phyloP scores from a whole-genome alignment of 2,329 filamentous ascomycete species.

The Bipolaris gigantea region DNA sequence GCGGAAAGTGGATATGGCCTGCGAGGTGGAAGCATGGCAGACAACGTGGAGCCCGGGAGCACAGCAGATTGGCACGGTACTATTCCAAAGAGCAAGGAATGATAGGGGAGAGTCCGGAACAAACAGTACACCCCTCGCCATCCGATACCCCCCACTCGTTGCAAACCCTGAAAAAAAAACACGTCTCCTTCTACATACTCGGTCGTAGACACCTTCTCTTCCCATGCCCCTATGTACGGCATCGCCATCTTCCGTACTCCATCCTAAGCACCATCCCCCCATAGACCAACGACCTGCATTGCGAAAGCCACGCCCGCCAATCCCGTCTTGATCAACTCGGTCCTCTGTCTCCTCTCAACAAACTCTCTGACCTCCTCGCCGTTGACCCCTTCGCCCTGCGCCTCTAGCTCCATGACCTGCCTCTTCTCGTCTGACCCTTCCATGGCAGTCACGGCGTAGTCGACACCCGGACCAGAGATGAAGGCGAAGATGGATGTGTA shows the following conservation, averaged over 20 bases:
- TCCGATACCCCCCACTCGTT: neutral
- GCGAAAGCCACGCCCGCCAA: slow-evolving; percentile 50
- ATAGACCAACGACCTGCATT: slow-evolving; percentile 53
- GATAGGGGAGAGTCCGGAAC: slow-evolving; percentile 1
- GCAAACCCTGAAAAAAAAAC: neutral
- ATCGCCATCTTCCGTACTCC: too few species aligned
- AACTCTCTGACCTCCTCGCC: slow-evolving; percentile 53
- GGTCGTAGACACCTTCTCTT: neutral
- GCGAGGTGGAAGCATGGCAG: neutral
- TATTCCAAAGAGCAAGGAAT: neutral
- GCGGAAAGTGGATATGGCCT: neutral
- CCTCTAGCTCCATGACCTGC: slow-evolving; percentile 32
- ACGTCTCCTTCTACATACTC: neutral
- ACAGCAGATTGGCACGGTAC: neutral
- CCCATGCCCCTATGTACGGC: neutral
- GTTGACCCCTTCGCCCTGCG: slow-evolving; percentile 50
- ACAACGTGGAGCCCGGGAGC: neutral
- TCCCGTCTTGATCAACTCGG: slow-evolving; percentile 48
- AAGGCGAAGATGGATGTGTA: slow-evolving; percentile 76
- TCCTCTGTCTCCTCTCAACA: slow-evolving; percentile 47
- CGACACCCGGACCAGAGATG: slow-evolving; percentile 46
- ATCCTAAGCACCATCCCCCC: slow-evolving; percentile 49
- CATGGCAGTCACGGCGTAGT: slow-evolving; percentile 36
- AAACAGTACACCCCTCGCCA: neutral
- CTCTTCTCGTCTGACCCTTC: slow-evolving; percentile 30